These are phyloP conservation scores for Pichia rugopelliculosa DNA, from an alignment of 805 yeast genomes.

Conservation along the genomic window DNA sequence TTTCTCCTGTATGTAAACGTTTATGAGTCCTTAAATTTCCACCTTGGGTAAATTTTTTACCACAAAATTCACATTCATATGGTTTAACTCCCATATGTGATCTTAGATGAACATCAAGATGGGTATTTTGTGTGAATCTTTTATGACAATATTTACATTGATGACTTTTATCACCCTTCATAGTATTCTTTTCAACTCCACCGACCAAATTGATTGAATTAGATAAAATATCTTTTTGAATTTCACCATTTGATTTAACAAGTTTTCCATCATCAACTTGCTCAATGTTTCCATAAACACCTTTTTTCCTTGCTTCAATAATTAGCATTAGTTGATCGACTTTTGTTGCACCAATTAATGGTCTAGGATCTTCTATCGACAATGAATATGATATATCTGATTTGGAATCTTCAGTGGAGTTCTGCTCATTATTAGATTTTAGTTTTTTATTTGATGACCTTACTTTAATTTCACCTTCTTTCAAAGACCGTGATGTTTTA, in stretches of 20 bases:
- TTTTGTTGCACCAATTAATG: constrained; percentile 76
- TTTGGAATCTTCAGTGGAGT: not conserved
- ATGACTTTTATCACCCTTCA: constrained; percentile 43
- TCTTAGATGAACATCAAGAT: constrained; percentile 80
- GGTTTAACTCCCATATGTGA: constrained; percentile 86
- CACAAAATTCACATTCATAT: constrained; percentile 70
- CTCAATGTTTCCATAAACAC: constrained; percentile 55
- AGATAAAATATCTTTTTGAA: constrained; percentile 27
- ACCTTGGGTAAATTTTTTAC: constrained; percentile 80
- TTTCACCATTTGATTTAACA: constrained; percentile 35
- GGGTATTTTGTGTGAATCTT: constrained; percentile 83
- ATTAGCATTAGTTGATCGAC: constrained; percentile 89
- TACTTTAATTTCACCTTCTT: not conserved
- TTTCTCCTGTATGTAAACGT: constrained; percentile 85
- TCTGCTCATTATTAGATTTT: not conserved
- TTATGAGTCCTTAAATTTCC: constrained; percentile 83
- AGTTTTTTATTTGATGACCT: not conserved
- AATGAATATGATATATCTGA: constrained; percentile 17
- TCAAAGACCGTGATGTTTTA: too few relatives aligned
- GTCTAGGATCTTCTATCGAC: constrained; percentile 55
- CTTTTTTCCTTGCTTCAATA: constrained; percentile 80
- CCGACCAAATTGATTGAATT: constrained; percentile 64
- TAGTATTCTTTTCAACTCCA: constrained; percentile 62
- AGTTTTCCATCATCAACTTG: constrained; percentile 67
- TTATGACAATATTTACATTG: constrained; percentile 75